Base-by-base conservation (phyloP, 1,284 basidiomycete genomes). In the Farysia itapuensis region DNA sequence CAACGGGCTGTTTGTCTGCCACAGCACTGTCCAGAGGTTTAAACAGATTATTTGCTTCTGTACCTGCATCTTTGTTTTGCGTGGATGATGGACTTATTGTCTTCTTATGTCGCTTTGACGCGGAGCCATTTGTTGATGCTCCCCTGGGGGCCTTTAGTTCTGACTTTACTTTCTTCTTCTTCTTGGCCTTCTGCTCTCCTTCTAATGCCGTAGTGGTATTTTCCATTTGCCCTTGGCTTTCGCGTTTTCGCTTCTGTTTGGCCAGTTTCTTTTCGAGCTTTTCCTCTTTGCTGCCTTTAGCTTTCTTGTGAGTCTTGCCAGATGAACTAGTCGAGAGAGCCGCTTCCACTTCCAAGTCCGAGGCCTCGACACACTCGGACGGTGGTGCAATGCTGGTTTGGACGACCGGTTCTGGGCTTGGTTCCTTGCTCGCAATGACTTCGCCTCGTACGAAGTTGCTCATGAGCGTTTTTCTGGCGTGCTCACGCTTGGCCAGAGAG, bases 391-490 rank as follows among this genome's bases (percentile, higher is more conserved):
- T 9, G 9, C 9, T n/a, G 26, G 26, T 9, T n/a, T 11, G n/a
- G 23, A 29, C 23, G 4, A 32, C 15, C 11, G 23, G 18, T 19
- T 57, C 48, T 12, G 39, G 35, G 13, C 39, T 35, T 4, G 53
- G 49, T 2, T 49, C 39, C 16, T 36, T 34, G 18, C 26, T 36
- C 22, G 36, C 30, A 31, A 70, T 48, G 11, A 64, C 43, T 28
- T 67, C 56, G 15, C 73, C 73, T 11, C 70, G 58, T 3, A 70
- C 52, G 39, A 75, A 75, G 20, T 56, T 57, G 49, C 63, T 66
- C 72, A 74, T 74, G 35, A 75, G 58, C 26, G 54, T 54, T 21
- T 64, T 70, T 1, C 69, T 35, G 1, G 72, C 72, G 35, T 74
- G 67, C 25, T 75, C 72, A 3, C 70, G 43, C 42, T 72, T 72